Conservation (phyloP, 2,329 filamentous ascomycete species). For the Blastomyces parvus region DNA sequence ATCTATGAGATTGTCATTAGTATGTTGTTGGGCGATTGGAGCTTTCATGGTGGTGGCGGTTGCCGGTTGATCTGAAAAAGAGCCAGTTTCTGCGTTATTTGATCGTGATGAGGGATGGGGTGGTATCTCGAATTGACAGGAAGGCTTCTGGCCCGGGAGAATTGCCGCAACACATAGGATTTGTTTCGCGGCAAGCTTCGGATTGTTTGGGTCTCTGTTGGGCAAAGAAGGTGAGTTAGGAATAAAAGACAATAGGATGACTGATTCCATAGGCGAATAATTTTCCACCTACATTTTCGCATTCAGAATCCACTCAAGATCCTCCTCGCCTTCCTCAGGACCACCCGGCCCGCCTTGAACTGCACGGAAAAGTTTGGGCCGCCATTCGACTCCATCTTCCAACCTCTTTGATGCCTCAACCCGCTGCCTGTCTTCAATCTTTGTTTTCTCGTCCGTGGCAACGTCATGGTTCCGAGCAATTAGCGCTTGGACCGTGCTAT, state of each 20-base stretch:
- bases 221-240: constrained; percentile 2
- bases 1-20: constrained; percentile 22
- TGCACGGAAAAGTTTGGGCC: constrained; percentile 70
- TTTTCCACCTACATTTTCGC: constrained; percentile 59
- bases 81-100: neutral
- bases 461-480: constrained; percentile 75
- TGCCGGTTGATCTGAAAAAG: neutral
- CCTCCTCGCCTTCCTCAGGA: constrained; percentile 71
- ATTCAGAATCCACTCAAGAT: constrained; percentile 90
- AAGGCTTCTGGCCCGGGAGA: constrained; percentile 60
- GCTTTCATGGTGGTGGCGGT: too few species aligned
- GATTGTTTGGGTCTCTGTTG: constrained; percentile 51
- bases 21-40: neutral
- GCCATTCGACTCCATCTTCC: constrained; percentile 76
- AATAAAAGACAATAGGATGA: neutral
- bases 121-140: constrained; percentile 49
- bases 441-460: constrained; percentile 93
- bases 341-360: constrained; percentile 63
- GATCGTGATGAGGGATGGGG: constrained; percentile 27
- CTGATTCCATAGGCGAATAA: neutral
- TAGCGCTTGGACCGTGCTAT: constrained; percentile 69
- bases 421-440: constrained; percentile 84
- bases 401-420: constrained; percentile 73
- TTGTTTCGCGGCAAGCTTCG: constrained; percentile 65
- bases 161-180: constrained; percentile 81